A percentile compares a stretch with the other conserved stretches of the same genome.
These are phyloP conservation scores for Russula abietina DNA, from an alignment of 768 basidiomycete genomes.

Conservation along the genomic window DNA sequence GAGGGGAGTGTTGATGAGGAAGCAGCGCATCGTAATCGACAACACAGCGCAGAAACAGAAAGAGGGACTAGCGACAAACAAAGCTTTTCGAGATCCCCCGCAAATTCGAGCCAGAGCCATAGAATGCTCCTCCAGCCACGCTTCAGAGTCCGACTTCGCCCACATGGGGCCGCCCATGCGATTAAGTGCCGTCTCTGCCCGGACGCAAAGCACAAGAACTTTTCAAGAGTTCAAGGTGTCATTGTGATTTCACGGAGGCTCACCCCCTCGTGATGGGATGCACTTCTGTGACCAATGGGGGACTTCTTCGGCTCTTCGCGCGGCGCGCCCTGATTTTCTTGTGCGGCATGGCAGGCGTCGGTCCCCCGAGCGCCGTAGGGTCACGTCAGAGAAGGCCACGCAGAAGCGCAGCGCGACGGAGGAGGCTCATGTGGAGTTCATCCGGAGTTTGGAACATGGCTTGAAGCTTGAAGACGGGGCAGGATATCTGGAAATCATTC, in stretches of 20 bases:
- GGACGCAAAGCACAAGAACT: neutral
- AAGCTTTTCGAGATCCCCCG: neutral
- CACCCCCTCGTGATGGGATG: neutral
- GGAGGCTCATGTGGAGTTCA: neutral
- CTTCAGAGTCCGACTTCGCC: neutral
- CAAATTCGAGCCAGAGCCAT: neutral
- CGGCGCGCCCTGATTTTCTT: neutral
- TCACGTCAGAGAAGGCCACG: neutral
- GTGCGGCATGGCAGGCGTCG: neutral
- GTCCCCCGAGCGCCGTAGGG: neutral
- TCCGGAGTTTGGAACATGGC: neutral
- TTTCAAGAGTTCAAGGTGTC: neutral
- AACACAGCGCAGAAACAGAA: neutral
- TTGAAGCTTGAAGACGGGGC: neutral
- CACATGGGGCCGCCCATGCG: neutral
- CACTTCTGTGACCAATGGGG: neutral
- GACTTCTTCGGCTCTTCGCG: slow-evolving; percentile 7
- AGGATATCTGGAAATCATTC: neutral
- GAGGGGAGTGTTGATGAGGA: slow-evolving; percentile 5
- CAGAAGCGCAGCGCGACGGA: neutral
- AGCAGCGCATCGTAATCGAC: neutral
- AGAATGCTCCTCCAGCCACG: neutral
- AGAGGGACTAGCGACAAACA: neutral
- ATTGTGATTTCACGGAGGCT: neutral
- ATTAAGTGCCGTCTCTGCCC: slow-evolving; percentile 1